Evolutionary conservation across 2,329 filamentous ascomycete genomes (phyloP), one percentile per base, ranked within the genome.

Genomic region (Calonectria fujianensis): DNA sequence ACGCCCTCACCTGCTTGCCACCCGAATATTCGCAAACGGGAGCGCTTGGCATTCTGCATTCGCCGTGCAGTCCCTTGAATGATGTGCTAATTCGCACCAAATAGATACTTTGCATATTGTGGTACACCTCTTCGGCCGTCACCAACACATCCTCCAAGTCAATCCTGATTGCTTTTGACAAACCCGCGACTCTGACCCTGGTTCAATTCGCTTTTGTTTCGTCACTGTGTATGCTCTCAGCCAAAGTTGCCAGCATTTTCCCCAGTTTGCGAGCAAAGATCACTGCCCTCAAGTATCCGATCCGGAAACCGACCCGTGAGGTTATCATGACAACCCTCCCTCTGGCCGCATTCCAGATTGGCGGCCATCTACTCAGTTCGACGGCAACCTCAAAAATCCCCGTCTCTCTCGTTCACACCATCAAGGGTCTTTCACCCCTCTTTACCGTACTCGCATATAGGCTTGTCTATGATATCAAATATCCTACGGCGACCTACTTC

Each of bases 101-200:
- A 79, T 85, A 98, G 96, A 86, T 91, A 66, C 92, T 98, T 64
- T 98, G 96, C 86, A 87, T 96, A 73, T 87, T 96, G 82, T 98
- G 97, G 97, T 99, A 98, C 88, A 91, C 94, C 84, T 98, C 96
- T 31, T 98, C 96, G 54, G 97, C 97, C 76, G 88, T 98, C 80
- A 98, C 97, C 76, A 99, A 98, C 84, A 98, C 97, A 2, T 98
- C 97, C 31, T 98, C 97, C 68, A 99, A 99, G 87, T 95, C 96
- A 24, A 99, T 99, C 82, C 89, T 98, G 75, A 98, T 95, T 79
- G 94, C 95, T 54, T 95, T 98, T 78, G 93, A 95, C 73, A 97
- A 95, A 85, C 96, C 96, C 1, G 94, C 97, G 39, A 98, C 96
- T 27, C 90, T 98, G 80, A 98, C 96, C 1, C 90, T 98, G 73